phyloP scores from a whole-genome alignment of 1,139 yeast species.

The Lodderomyces orthopsilosis region DNA sequence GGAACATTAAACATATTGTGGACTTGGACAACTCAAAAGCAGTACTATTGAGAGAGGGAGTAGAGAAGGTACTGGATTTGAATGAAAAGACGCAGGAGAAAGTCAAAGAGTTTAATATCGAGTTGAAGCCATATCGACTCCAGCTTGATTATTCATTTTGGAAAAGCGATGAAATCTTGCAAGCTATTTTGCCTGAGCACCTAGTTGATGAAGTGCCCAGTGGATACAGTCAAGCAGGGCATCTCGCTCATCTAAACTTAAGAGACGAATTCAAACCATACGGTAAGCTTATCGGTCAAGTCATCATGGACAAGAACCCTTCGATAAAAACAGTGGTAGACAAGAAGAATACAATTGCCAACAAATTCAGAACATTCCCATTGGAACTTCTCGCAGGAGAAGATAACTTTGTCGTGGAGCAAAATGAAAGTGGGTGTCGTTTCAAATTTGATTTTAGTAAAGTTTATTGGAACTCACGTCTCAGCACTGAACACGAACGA shows the following conservation, averaged over 20 bases:
- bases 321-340: conserved; percentile 89
- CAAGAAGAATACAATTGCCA: conserved; percentile 82
- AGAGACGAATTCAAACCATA: conserved; percentile 84
- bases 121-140: conserved; percentile 53
- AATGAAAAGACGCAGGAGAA: conserved; percentile 40
- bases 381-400: conserved; percentile 93
- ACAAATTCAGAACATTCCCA: conserved; percentile 84
- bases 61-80: conserved; percentile 24
- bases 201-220: conserved; percentile 75
- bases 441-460: conserved; percentile 87
- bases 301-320: conserved; percentile 81
- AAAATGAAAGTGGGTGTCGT: conserved; percentile 80
- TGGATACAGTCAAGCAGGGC: conserved; percentile 94
- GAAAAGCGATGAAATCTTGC: conserved; percentile 83
- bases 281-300: conserved; percentile 80
- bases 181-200: conserved; percentile 72
- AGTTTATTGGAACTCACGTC: conserved; percentile 96
- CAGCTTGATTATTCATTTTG: conserved; percentile 72
- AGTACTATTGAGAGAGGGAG: conserved; percentile 48
- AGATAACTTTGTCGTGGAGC: conserved; percentile 73
- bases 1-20: conserved; percentile 65
- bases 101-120: conserved; percentile 46
- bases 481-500: conserved; percentile 91
- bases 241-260: conserved; percentile 88
- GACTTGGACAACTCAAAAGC: conserved; percentile 53